Evolutionary conservation across 805 yeast species (phyloP).

Genomic region (Starmerella sirachaensis): DNA sequence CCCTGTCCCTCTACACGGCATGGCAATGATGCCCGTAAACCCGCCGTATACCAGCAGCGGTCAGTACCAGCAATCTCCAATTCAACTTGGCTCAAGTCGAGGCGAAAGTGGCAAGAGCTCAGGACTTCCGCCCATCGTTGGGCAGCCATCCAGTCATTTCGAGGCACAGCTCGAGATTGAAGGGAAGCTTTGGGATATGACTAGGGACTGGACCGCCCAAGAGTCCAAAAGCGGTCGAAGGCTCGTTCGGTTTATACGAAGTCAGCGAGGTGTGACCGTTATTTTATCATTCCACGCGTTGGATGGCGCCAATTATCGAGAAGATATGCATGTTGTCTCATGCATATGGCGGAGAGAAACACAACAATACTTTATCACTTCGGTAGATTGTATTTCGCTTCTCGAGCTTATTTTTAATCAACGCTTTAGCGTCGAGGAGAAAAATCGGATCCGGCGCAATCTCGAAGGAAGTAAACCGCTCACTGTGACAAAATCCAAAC

Average conservation of each 20-base stretch:
- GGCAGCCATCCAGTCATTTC: not conserved
- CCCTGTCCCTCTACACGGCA: no score
- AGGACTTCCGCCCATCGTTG: no score
- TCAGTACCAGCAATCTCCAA: no score
- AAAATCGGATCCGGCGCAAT: slow-evolving; percentile 56
- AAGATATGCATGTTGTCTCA: slow-evolving; percentile 38
- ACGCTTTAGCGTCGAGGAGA: slow-evolving; percentile 53
- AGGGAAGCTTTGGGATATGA: slow-evolving; percentile 28
- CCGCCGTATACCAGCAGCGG: no score
- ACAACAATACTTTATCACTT: slow-evolving; percentile 43
- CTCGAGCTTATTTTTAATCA: slow-evolving; percentile 44
- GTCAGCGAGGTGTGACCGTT: slow-evolving; percentile 23
- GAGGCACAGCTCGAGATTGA: slow-evolving; percentile 13
- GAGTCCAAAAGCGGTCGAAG: slow-evolving; percentile 36
- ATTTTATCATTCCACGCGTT: slow-evolving; percentile 29
- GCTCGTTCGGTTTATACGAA: slow-evolving; percentile 36
- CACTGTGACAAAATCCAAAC: slow-evolving; percentile 42
- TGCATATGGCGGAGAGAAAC: slow-evolving; percentile 49
- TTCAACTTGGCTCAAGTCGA: no score
- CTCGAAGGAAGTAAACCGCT: slow-evolving; percentile 51
- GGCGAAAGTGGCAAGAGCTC: no score
- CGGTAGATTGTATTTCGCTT: slow-evolving; percentile 49
- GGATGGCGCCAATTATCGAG: slow-evolving; percentile 29
- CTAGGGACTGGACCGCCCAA: slow-evolving; percentile 35
- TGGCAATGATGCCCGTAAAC: no score